Evolutionary conservation across 164 flowering plant species (phyloP).

Genomic region (Litsea cubeba): DNA sequence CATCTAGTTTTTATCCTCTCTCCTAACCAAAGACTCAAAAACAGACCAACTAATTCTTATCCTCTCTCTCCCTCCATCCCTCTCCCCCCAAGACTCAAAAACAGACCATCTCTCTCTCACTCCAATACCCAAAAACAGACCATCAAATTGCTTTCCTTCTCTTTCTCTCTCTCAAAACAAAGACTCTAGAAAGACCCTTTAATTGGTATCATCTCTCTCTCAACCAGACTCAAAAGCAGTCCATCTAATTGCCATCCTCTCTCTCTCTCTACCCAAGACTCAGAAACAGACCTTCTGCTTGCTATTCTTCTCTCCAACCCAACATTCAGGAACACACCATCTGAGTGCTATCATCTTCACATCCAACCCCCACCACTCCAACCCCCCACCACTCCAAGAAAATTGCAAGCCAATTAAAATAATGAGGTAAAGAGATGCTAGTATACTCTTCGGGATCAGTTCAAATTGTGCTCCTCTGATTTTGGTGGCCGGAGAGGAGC

Average conservation of each 20-base stretch:
- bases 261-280: neutral
- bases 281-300: neutral
- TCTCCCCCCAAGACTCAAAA: neutral
- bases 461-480: no score
- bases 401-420: no score
- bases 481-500: no score
- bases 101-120: neutral
- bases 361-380: no score
- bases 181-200: no score
- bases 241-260: no score
- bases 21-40: neutral
- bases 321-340: neutral
- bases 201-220: neutral
- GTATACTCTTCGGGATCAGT: no score
- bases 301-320: neutral
- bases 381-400: no score
- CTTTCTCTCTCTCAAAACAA: neutral
- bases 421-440: no score
- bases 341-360: neutral
- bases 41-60: neutral
- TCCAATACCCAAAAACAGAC: neutral
- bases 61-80: neutral
- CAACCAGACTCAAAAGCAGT: no score
- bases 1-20: neutral
- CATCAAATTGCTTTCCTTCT: neutral